phyloP scores from a whole-genome alignment of 495 filamentous ascomycete genomes.

The Patellaria atrata region DNA sequence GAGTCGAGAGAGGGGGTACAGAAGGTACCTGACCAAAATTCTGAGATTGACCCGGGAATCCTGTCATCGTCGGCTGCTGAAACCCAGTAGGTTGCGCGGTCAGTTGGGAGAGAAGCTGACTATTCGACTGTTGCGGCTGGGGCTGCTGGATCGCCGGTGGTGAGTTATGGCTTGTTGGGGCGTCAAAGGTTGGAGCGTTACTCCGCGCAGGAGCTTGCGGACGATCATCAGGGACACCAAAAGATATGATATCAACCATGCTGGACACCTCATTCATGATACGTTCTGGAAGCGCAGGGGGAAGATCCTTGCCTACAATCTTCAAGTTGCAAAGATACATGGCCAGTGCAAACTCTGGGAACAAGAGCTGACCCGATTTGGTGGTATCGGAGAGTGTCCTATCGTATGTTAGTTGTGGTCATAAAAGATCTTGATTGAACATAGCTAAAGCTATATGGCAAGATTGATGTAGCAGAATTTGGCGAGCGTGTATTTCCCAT shows the following conservation, averaged over 20 bases:
- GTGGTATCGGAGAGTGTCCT: constrained; percentile 96
- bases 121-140: constrained; percentile 66
- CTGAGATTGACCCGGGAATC: constrained; percentile 26
- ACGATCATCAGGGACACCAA: constrained; percentile 70
- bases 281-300: constrained; percentile 59
- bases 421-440: not conserved
- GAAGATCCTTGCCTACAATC: constrained; percentile 72
- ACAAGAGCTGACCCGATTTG: constrained; percentile 87
- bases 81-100: constrained; percentile 62
- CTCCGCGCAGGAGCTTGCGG: constrained; percentile 36
- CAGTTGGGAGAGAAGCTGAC: constrained; percentile 63
- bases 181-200: constrained; percentile 71
- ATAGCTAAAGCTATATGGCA: not conserved
- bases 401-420: constrained; percentile 4
- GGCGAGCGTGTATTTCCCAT: too few species aligned
- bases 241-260: constrained; percentile 99
- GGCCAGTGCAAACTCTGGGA: constrained; percentile 93
- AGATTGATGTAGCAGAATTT: too few species aligned
- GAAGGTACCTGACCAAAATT: constrained; percentile 40
- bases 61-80: constrained; percentile 36
- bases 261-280: constrained; percentile 95
- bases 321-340: constrained; percentile 98
- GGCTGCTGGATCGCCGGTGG: constrained; percentile 72
- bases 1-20: constrained; percentile 27
- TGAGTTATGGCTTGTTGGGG: constrained; percentile 45